A percentile compares a stretch with the other conserved stretches of the same genome.
Evolutionary conservation across 805 yeast species (phyloP).

Genomic region (Barnettozyma californica): DNA sequence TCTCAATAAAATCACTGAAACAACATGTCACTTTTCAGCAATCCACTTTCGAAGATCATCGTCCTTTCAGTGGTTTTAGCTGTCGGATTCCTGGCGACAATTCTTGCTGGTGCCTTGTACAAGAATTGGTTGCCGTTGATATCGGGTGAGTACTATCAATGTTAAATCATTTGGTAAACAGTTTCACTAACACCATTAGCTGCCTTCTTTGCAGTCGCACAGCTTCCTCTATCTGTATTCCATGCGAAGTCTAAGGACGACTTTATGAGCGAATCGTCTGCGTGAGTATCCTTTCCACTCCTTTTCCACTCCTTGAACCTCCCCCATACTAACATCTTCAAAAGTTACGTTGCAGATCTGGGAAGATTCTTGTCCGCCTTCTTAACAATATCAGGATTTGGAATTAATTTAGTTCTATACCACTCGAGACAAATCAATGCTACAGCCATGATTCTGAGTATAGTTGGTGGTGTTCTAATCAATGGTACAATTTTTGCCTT

Average conservation of each 20-base stretch:
- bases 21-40: constrained; percentile 17
- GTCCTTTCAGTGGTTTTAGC: constrained; percentile 71
- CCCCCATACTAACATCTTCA: constrained; percentile 10
- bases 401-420: constrained; percentile 54
- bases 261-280: constrained; percentile 43
- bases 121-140: constrained; percentile 77
- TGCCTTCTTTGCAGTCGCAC: constrained; percentile 47
- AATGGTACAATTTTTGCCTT: constrained; percentile 70
- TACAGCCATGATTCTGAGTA: constrained; percentile 55
- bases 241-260: constrained; percentile 43
- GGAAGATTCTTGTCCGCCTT: constrained; percentile 68
- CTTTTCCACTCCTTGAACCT: no score
- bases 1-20: neutral
- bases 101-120: constrained; percentile 68
- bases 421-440: constrained; percentile 58
- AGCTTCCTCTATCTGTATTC: constrained; percentile 51
- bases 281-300: constrained; percentile 22
- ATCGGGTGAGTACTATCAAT: constrained; percentile 35
- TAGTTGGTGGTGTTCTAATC: constrained; percentile 64
- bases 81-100: constrained; percentile 68
- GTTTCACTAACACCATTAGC: constrained; percentile 25
- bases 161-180: neutral
- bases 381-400: constrained; percentile 54
- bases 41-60: constrained; percentile 69
- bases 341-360: constrained; percentile 49